phyloP scores from a whole-genome alignment of 2,329 filamentous ascomycete genomes.

The Phoma sp. region DNA sequence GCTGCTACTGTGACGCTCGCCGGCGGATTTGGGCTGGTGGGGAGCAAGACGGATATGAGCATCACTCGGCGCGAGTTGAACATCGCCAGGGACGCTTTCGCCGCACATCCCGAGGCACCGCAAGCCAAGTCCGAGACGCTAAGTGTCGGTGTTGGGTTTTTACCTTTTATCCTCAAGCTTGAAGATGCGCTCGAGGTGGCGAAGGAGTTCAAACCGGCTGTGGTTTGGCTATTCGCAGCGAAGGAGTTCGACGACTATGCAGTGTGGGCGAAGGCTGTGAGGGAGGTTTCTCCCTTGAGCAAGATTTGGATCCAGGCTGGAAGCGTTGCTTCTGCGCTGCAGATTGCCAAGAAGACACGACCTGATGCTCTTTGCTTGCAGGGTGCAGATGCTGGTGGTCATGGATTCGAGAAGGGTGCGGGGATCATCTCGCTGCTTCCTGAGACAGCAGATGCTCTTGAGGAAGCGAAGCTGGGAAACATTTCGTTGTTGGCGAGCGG shows the following conservation, averaged over 20 bases:
- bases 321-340: constrained; percentile 62
- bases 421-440: constrained; percentile 65
- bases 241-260: constrained; percentile 48
- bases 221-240: constrained; percentile 73
- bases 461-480: constrained; percentile 29
- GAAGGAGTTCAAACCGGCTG: constrained; percentile 60
- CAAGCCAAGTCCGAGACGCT: constrained; percentile 33
- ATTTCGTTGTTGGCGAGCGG: constrained; percentile 61
- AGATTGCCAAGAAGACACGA: constrained; percentile 55
- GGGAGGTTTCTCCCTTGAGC: constrained; percentile 43
- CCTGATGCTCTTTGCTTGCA: constrained; percentile 69
- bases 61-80: constrained; percentile 40
- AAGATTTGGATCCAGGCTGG: constrained; percentile 68
- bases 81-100: constrained; percentile 18
- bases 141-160: constrained; percentile 66
- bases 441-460: constrained; percentile 61
- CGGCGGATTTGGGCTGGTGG: constrained; percentile 55
- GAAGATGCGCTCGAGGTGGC: constrained; percentile 60
- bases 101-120: background rate
- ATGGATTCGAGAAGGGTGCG: constrained; percentile 63
- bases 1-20: constrained; percentile 66
- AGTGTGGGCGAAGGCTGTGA: constrained; percentile 44
- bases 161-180: constrained; percentile 57
- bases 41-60: constrained; percentile 44
- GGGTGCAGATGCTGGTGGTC: constrained; percentile 69